A percentile compares a stretch with the other conserved stretches of the same genome.
These are phyloP conservation scores for Epicoccum nigrum DNA, from an alignment of 2,329 filamentous ascomycete genomes.

Conservation along the genomic window DNA sequence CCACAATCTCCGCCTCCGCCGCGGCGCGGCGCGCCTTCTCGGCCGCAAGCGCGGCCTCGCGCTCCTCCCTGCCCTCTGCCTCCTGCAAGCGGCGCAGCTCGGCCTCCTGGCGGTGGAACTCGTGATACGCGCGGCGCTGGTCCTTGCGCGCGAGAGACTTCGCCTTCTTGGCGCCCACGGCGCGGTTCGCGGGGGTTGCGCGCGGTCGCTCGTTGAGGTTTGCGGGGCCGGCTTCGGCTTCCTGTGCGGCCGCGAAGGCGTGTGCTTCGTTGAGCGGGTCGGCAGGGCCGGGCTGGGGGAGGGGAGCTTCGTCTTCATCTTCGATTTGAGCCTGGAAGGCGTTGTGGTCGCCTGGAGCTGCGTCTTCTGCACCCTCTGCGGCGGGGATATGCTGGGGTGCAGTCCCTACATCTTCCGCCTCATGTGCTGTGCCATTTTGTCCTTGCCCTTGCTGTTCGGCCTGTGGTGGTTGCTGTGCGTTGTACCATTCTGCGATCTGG, in stretches of 20 bases:
- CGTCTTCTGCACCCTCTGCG: too few species aligned
- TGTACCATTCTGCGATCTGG: conserved; percentile 52
- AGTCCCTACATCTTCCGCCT: too few species aligned
- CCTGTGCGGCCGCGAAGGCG: conserved; percentile 11
- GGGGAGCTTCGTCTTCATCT: conserved; percentile 22
- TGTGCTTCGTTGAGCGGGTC: background rate
- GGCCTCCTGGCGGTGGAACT: conserved; percentile 57
- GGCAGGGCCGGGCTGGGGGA: conserved; percentile 33
- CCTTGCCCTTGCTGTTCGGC: conserved; percentile 1
- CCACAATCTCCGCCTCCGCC: conserved; percentile 52
- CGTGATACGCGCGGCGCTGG: conserved; percentile 54
- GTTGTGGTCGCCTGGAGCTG: too few species aligned
- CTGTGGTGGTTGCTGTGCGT: conserved; percentile 21
- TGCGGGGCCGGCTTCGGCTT: conserved; percentile 43
- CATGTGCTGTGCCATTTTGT: too few species aligned
- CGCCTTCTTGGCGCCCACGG: conserved; percentile 57
- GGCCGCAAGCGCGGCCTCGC: conserved; percentile 50
- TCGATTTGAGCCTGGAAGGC: conserved; percentile 9
- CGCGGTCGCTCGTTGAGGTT: conserved; percentile 30
- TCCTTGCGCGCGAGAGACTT: conserved; percentile 55
- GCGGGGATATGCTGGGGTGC: too few species aligned
- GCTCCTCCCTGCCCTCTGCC: conserved; percentile 52
- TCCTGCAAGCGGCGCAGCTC: conserved; percentile 53
- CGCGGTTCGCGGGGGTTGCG: conserved; percentile 37
- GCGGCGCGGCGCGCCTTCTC: conserved; percentile 51